Evolutionary conservation across 2,329 filamentous ascomycete species (phyloP).

Genomic region (Colletotrichum simmondsii): DNA sequence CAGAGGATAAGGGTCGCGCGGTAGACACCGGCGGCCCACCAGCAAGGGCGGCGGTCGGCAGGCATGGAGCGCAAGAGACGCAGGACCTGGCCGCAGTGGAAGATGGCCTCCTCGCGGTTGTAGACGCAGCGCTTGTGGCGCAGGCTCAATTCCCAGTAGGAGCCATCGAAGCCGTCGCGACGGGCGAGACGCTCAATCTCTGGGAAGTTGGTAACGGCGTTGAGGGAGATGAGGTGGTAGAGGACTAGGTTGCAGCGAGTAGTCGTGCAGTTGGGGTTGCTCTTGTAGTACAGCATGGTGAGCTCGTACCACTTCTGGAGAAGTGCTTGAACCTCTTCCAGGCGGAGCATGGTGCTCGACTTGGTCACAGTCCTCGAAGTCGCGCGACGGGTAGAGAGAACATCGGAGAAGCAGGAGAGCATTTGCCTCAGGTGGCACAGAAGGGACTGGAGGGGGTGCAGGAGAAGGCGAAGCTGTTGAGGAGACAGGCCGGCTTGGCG

Average conservation of each 20-base stretch:
- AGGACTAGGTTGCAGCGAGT: conserved; percentile 75
- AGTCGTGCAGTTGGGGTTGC: conserved; percentile 66
- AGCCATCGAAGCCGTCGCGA: conserved; percentile 66
- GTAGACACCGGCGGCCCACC: conserved; percentile 79
- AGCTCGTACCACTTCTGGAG: conserved; percentile 76
- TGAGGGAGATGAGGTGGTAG: conserved; percentile 77
- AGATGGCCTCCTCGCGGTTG: conserved; percentile 71
- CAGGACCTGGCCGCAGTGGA: conserved; percentile 76
- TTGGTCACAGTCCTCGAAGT: conserved; percentile 63
- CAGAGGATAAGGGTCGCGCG: conserved; percentile 73
- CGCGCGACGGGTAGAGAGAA: conserved; percentile 53
- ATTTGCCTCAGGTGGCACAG: conserved; percentile 74
- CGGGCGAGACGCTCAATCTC: conserved; percentile 75
- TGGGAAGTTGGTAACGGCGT: conserved; percentile 74
- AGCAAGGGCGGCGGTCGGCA: conserved; percentile 69
- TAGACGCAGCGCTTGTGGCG: conserved; percentile 73
- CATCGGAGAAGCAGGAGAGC: conserved; percentile 72
- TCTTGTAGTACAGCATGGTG: conserved; percentile 65
- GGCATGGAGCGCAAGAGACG: conserved; percentile 71
- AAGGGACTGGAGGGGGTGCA: conserved; percentile 75
- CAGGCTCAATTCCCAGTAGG: conserved; percentile 63
- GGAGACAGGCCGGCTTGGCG: conserved; percentile 57
- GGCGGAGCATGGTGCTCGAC: conserved; percentile 66
- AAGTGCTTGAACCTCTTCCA: conserved; percentile 73
- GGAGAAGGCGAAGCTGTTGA: conserved; percentile 72